These are phyloP conservation scores for Spirogloea muscicola DNA, from an alignment of 139 green algal genomes.

Conservation along the genomic window DNA sequence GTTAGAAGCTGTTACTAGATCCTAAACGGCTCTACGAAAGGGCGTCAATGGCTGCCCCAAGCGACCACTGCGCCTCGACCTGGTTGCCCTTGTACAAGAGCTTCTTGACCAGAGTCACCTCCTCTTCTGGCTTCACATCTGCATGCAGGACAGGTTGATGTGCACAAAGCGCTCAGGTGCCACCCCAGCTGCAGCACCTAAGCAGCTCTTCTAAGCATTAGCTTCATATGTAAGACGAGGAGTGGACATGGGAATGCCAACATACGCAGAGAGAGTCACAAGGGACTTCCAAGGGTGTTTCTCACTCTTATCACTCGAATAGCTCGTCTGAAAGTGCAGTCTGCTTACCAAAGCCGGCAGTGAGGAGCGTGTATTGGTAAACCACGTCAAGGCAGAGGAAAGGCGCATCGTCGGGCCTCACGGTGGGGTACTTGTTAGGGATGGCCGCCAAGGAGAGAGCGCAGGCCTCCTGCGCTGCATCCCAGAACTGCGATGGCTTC, in stretches of 20 bases:
- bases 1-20: too few species aligned
- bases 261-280: not conserved
- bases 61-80: conserved; percentile 45
- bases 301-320: too few species aligned
- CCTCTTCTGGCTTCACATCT: too few species aligned
- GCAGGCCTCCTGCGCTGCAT: conserved; percentile 55
- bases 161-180: too few species aligned
- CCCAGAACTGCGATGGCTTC: conserved; percentile 50
- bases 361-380: conserved; percentile 81
- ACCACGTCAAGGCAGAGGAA: conserved; percentile 92
- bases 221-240: too few species aligned
- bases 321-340: too few species aligned
- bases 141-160: too few species aligned
- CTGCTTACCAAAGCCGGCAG: conserved; percentile 72
- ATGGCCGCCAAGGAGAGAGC: conserved; percentile 8
- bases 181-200: too few species aligned
- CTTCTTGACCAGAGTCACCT: conserved; percentile 41
- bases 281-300: too few species aligned
- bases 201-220: too few species aligned
- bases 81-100: conserved; percentile 40
- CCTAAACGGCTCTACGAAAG: conserved; percentile 27
- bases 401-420: conserved; percentile 54
- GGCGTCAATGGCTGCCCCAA: conserved; percentile 42
- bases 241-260: not conserved
- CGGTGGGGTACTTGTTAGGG: conserved; percentile 16